phyloP scores from a whole-genome alignment of 768 basidiomycete species.

The Leccinellum rugosiceps region DNA sequence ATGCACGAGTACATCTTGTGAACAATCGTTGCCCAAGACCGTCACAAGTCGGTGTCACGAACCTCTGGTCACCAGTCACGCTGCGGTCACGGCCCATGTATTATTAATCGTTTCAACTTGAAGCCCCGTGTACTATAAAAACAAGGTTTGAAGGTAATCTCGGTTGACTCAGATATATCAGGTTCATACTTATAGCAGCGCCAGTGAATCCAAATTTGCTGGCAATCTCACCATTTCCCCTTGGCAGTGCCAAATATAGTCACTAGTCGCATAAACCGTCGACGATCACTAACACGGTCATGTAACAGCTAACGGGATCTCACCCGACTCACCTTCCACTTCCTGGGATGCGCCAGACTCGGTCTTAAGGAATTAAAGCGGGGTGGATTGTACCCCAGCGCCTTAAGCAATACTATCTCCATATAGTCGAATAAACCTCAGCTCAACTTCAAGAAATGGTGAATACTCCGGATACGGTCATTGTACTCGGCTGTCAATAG shows the following conservation, averaged over 20 bases:
- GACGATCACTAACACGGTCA: no score
- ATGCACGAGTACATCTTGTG: constrained; percentile 16
- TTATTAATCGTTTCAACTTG: not conserved
- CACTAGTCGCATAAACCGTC: not conserved
- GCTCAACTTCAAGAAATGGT: not conserved
- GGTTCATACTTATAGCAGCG: not conserved
- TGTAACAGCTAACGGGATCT: no score
- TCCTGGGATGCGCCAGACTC: not conserved
- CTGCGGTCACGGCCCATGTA: not conserved
- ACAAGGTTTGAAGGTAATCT: not conserved
- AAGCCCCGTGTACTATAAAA: no score
- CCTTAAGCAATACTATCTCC: not conserved
- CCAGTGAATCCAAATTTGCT: not conserved
- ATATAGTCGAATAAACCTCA: not conserved
- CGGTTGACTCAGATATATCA: not conserved
- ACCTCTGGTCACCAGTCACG: not conserved
- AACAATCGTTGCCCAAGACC: not conserved
- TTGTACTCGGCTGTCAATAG: not conserved
- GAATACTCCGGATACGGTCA: not conserved
- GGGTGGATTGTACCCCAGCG: no score
- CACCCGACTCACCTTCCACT: not conserved
- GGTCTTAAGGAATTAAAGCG: no score
- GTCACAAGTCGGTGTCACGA: not conserved
- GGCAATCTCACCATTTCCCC: not conserved
- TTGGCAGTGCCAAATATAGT: not conserved